Evolutionary conservation across 768 basidiomycete species (phyloP), one percentile per base, ranked within the genome.

Genomic region (Clitopilus hobsonii): DNA sequence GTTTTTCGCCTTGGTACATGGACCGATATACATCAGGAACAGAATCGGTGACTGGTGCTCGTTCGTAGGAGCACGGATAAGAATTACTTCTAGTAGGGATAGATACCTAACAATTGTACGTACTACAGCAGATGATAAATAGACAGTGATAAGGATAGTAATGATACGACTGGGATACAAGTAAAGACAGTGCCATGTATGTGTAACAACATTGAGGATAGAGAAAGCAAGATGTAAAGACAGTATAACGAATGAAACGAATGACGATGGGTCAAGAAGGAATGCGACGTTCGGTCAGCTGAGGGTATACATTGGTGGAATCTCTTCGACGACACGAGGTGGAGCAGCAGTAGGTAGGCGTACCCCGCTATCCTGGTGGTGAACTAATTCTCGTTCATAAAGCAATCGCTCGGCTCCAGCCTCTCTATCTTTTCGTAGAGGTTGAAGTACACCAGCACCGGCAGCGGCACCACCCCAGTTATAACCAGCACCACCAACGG

Each of bases 1-100:
- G 61, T 73, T 13, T 76, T 76, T 54, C 65, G 68, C 26, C 62
- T 76, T 7, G 70, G 69, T 45, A 71, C 65, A 20, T 76, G 75
- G 75, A 69, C 71, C 8, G 69, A 70, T 26, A 70, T 76, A 7
- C 65, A 58, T 45, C 65, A 63, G 52, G 69, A 73, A 36, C 70
- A 73, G 56, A 63, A 55, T 48, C 65, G 65, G 54, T 71, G 54
- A 65, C 13, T 27, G 4, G 14, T 16, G 22, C n/a, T 45, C 11
- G 11, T 45, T 23, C 41, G 41, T 45, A 18, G 11, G 41, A 14
- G 32, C 10, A 30, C 29, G 29, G 14, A n/a, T n/a, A n/a, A n/a
- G n/a, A n/a, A n/a, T n/a, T 30, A 30, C 14, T 6, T 30, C 7
- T 30, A 30, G 13, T 4, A 36, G 3, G n/a, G 13, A 36, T 3